Evolutionary conservation across 768 basidiomycete species (phyloP), one percentile per base, ranked within the genome.

Genomic region (Tricholoma sp.): DNA sequence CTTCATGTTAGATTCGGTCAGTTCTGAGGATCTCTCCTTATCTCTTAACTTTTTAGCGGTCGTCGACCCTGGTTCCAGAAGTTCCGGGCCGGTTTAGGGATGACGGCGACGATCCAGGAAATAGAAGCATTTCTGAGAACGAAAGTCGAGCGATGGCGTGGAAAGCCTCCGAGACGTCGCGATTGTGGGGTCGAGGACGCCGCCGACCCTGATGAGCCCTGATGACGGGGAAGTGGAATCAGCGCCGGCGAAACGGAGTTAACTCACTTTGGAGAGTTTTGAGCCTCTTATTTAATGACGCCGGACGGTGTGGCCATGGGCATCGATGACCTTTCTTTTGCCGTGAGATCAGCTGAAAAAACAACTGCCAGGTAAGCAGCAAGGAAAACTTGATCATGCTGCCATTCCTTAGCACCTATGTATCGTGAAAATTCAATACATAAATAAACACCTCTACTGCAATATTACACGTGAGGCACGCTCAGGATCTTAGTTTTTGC

Each of bases 11-110:
- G 55, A n/a, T 52, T 51, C n/a, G n/a, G n/a, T 51, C 39, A 57
- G 56, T 52, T n/a, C 41, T 50, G 54, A 36, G 58, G 50, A 33
- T 57, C 39, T 53, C 51, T 50, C 49, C 51, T 51, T 31, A 29
- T 42, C 52, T 36, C 24, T 1, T 1, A 24, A 1, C 4, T 42
- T 52, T 53, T 54, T 57, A 79, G 84, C 56, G 70, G 66, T 54
- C 77, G 83, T 53, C 75, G 76, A 31, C 72, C 80, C 31, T 85
- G 84, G 84, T 83, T 78, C 64, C 61, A 70, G 15, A 81, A 80
- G 61, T 85, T 86, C 68, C 76, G 81, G 53, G 59, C 74, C 54
- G 73, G 74, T 4, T 58, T 86, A 56, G 66, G 66, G 42, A 65
- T 61, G 20, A 80, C 81, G 50, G 62, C 66, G 45, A 74, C 72